These are phyloP conservation scores for Nemania sp. DNA, from an alignment of 2,329 filamentous ascomycete genomes.

Conservation along the genomic window DNA sequence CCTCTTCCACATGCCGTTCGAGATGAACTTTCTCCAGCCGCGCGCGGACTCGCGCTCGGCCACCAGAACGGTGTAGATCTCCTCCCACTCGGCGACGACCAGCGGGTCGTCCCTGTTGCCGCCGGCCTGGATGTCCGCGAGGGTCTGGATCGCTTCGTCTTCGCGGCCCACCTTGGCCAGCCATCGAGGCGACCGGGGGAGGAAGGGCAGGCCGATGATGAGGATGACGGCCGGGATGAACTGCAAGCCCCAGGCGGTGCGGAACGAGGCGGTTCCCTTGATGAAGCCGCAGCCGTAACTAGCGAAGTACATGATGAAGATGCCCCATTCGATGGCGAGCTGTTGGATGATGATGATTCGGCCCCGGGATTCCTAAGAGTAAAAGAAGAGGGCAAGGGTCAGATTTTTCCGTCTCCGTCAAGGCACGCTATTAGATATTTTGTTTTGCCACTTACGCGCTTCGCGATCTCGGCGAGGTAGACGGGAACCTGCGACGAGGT, in stretches of 20 bases:
- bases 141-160: slow-evolving; percentile 56
- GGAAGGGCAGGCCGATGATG: slow-evolving; percentile 61
- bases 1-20: slow-evolving; percentile 61
- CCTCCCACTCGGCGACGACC: slow-evolving; percentile 62
- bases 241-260: slow-evolving; percentile 68
- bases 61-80: slow-evolving; percentile 50
- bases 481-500: slow-evolving; percentile 70
- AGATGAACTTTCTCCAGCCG: slow-evolving; percentile 46
- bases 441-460: slow-evolving; percentile 38
- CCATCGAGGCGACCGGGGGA: slow-evolving; percentile 67
- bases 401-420: neutral
- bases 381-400: neutral
- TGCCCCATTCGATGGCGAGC: slow-evolving; percentile 75
- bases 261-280: slow-evolving; percentile 60
- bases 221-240: slow-evolving; percentile 64
- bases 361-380: slow-evolving; percentile 53
- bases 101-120: slow-evolving; percentile 58
- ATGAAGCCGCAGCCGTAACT: slow-evolving; percentile 68
- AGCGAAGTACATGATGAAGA: slow-evolving; percentile 73
- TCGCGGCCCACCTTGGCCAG: slow-evolving; percentile 65
- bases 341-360: slow-evolving; percentile 74
- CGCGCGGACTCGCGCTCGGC: slow-evolving; percentile 43
- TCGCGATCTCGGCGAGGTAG: slow-evolving; percentile 69
- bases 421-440: slow-evolving; percentile 20
- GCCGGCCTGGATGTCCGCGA: slow-evolving; percentile 61